phyloP scores from a whole-genome alignment of 768 basidiomycete species.

The Serendipita indica region DNA sequence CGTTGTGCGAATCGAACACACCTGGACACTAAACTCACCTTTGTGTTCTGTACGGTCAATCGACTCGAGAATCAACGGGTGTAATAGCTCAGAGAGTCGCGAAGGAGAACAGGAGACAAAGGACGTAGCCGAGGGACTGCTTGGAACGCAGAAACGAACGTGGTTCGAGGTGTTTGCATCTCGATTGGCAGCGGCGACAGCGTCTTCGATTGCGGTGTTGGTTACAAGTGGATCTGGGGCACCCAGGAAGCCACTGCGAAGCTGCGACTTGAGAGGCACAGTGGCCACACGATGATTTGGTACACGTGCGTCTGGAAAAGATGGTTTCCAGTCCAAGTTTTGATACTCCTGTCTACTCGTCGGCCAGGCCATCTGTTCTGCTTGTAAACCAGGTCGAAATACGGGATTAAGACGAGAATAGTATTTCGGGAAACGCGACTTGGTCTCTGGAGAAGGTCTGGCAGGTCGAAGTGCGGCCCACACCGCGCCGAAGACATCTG shows the following conservation, averaged over 20 bases:
- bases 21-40: no score
- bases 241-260: not conserved
- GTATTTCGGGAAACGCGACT: not conserved
- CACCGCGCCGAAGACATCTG: not conserved
- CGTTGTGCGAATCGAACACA: no score
- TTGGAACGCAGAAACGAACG: not conserved
- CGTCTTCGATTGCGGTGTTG: not conserved
- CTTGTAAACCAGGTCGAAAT: not conserved
- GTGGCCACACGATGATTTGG: not conserved
- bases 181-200: not conserved
- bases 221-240: not conserved
- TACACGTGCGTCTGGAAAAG: not conserved
- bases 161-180: not conserved
- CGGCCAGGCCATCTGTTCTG: not conserved
- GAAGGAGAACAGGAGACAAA: no score
- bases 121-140: no score
- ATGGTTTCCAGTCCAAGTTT: conserved; percentile 1
- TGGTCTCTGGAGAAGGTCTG: not conserved
- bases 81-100: no score
- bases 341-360: no score
- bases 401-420: not conserved
- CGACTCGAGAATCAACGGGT: no score
- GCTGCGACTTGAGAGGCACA: conserved; percentile 2
- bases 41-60: no score
- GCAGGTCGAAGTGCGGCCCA: not conserved